These are phyloP conservation scores for Penicillium decumbens DNA, from an alignment of 2,329 filamentous ascomycete genomes.

Conservation along the genomic window DNA sequence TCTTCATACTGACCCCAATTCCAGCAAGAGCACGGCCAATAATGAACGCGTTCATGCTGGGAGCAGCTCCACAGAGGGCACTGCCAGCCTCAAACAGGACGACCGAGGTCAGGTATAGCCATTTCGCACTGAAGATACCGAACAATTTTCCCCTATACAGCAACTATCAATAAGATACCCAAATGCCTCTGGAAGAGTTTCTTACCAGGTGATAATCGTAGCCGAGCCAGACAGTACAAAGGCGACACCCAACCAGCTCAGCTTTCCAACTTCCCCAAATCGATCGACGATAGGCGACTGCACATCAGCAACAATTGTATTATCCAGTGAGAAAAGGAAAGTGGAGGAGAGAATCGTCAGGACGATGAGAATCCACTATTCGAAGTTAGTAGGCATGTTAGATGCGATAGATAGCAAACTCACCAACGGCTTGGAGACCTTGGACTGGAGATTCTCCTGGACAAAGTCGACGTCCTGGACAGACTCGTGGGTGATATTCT, in stretches of 20 bases:
- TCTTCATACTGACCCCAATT: slow-evolving; percentile 25
- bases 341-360: slow-evolving; percentile 37
- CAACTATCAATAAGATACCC: slow-evolving; percentile 20
- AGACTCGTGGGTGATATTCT: background rate
- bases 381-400: background rate
- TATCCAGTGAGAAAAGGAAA: slow-evolving; percentile 37
- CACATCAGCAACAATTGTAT: slow-evolving; percentile 50
- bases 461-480: slow-evolving; percentile 9
- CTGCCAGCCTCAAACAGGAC: slow-evolving; percentile 30
- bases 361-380: slow-evolving; percentile 19
- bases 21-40: slow-evolving; percentile 37
- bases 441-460: slow-evolving; percentile 9
- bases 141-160: slow-evolving; percentile 34
- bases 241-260: slow-evolving; percentile 43
- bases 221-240: slow-evolving; percentile 43
- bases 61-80: slow-evolving; percentile 45
- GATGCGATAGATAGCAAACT: background rate
- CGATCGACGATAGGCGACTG: slow-evolving; percentile 42
- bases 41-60: slow-evolving; percentile 47
- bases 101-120: slow-evolving; percentile 32
- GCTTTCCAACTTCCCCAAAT: slow-evolving; percentile 38
- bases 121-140: slow-evolving; percentile 46
- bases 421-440: slow-evolving; percentile 9
- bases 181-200: background rate
- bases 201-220: slow-evolving; percentile 37